Evolutionary conservation across 2,329 filamentous ascomycete genomes (phyloP).

Genomic region (Pseudogymnoascus destructans): DNA sequence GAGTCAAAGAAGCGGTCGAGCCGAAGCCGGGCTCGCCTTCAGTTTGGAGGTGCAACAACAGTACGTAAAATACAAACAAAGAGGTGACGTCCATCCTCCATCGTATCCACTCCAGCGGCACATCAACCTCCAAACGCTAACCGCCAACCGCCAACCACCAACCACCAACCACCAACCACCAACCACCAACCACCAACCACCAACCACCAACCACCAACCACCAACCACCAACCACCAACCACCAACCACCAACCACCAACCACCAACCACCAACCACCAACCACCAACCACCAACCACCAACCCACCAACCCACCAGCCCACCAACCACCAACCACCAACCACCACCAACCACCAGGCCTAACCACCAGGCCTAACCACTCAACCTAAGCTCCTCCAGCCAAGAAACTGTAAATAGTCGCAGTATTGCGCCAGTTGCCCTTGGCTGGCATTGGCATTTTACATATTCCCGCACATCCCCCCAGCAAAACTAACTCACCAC

Average conservation of each 20-base stretch:
- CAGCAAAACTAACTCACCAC: neutral
- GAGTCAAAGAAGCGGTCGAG: no score
- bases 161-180: no score
- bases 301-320: no score
- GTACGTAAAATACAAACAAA: neutral
- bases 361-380: neutral
- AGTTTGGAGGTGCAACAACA: no score
- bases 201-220: no score
- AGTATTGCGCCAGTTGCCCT: neutral
- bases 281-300: neutral
- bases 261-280: no score
- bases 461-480: neutral
- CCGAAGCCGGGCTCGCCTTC: no score
- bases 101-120: neutral
- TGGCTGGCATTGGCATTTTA: neutral
- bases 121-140: neutral
- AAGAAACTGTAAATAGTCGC: neutral
- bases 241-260: neutral
- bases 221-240: no score
- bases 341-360: neutral
- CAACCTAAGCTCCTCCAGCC: neutral
- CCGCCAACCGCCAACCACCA: no score
- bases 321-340: neutral
- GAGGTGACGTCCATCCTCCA: neutral
- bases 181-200: neutral